Percentiles rank a stretch among this genome's conserved stretches.
Evolutionary conservation across 257 asterid species (phyloP).

Genomic region (Fraxinus quadrangulata): DNA sequence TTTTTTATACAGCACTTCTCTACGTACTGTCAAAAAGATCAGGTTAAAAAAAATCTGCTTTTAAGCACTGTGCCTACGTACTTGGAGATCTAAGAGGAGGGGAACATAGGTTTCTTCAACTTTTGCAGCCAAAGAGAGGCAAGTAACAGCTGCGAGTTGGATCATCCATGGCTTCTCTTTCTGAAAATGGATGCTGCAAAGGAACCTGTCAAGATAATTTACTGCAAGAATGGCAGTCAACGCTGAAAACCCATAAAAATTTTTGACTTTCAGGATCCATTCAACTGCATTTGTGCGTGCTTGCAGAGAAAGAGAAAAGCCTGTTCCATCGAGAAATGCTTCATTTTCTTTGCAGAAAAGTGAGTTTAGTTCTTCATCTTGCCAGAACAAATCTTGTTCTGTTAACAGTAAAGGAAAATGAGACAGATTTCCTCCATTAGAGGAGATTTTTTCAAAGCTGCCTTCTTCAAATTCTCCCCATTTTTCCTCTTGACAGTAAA

Average conservation of each 20-base stretch:
- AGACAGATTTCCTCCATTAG: background rate
- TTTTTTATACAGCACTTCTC: too few relatives aligned
- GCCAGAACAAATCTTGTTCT: slow-evolving; percentile 49
- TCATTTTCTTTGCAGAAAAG: slow-evolving; percentile 61
- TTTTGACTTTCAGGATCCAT: slow-evolving; percentile 47
- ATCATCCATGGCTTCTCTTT: slow-evolving; percentile 66
- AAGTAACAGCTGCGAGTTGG: slow-evolving; percentile 65
- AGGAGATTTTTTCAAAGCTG: background rate
- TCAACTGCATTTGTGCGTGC: slow-evolving; percentile 51
- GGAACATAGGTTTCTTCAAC: slow-evolving; percentile 71
- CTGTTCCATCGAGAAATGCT: slow-evolving; percentile 19
- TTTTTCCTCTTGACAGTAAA: slow-evolving; percentile 50
- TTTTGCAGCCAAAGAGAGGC: slow-evolving; percentile 78
- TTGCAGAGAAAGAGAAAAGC: slow-evolving; percentile 6
- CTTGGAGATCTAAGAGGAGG: slow-evolving; percentile 72
- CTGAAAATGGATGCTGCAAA: slow-evolving; percentile 31
- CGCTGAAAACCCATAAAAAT: slow-evolving; percentile 48
- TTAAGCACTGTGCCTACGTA: slow-evolving; percentile 17
- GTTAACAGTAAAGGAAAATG: slow-evolving; percentile 22
- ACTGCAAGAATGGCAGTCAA: slow-evolving; percentile 59
- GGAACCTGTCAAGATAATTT: slow-evolving; percentile 60
- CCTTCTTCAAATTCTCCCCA: slow-evolving; percentile 29
- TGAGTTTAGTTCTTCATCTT: slow-evolving; percentile 53
- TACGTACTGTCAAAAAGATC: too few relatives aligned
- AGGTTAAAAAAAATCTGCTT: too few relatives aligned